phyloP scores from a whole-genome alignment of 2,329 filamentous ascomycete genomes.

The Arthroderma sp. region DNA sequence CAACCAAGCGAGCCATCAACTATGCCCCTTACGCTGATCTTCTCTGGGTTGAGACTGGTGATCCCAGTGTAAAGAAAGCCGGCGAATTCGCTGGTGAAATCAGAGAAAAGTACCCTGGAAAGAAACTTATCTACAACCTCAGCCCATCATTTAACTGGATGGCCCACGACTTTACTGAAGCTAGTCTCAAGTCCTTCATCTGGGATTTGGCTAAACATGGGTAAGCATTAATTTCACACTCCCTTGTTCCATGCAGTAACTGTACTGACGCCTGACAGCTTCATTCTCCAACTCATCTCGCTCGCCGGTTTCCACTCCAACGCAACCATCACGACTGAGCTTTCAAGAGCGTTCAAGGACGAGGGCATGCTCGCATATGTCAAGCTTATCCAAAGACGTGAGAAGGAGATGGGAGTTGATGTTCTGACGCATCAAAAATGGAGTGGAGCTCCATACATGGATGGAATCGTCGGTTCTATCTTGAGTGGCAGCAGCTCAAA shows the following conservation, averaged over 20 bases:
- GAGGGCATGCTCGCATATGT: slow-evolving; percentile 97
- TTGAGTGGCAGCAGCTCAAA: slow-evolving; percentile 81
- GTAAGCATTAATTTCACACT: slow-evolving; percentile 43
- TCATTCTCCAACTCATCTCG: slow-evolving; percentile 51
- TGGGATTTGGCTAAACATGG: slow-evolving; percentile 92
- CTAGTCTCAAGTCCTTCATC: slow-evolving; percentile 75
- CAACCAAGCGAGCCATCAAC: slow-evolving; percentile 80
- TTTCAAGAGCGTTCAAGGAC: slow-evolving; percentile 69
- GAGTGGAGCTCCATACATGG: slow-evolving; percentile 61
- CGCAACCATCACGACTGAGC: slow-evolving; percentile 54
- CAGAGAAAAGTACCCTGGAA: slow-evolving; percentile 54
- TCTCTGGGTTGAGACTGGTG: slow-evolving; percentile 91
- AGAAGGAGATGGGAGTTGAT: slow-evolving; percentile 83
- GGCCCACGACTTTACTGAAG: slow-evolving; percentile 77
- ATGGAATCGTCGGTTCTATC: slow-evolving; percentile 78
- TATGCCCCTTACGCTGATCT: slow-evolving; percentile 90
- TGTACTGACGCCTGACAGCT: slow-evolving; percentile 27
- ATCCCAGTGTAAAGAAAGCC: slow-evolving; percentile 69
- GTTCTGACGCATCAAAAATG: slow-evolving; percentile 88
- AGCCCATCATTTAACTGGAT: slow-evolving; percentile 98
- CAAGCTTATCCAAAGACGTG: slow-evolving; percentile 74
- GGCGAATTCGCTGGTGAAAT: slow-evolving; percentile 64
- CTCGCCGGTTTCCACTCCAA: slow-evolving; percentile 51
- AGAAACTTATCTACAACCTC: slow-evolving; percentile 92
- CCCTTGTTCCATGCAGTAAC: background rate